A percentile compares a stretch with the other conserved stretches of the same genome.
These are phyloP conservation scores for Salix purpurea DNA, from an alignment of 345 rosid genomes.

Conservation along the genomic window DNA sequence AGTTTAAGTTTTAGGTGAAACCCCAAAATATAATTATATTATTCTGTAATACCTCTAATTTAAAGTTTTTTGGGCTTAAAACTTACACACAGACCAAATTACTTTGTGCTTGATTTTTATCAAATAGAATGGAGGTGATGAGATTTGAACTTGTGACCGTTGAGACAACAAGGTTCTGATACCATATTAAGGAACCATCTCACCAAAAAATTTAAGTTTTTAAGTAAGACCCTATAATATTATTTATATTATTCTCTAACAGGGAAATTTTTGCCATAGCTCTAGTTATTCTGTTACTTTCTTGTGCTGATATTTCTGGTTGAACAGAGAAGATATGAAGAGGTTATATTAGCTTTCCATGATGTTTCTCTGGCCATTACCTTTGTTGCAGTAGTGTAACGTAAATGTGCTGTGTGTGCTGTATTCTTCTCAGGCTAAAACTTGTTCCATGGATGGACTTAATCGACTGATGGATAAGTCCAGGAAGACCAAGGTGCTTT, in stretches of 20 bases:
- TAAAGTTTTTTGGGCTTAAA: no score
- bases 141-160: no score
- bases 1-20: no score
- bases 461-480: conserved; percentile 42
- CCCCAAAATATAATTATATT: no score
- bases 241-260: no score
- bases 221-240: no score
- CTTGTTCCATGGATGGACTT: conserved; percentile 74
- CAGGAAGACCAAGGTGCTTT: not conserved
- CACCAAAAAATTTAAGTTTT: no score
- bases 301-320: conserved; percentile 65
- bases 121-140: no score
- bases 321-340: conserved; percentile 63
- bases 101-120: no score
- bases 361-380: not conserved
- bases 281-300: conserved; percentile 65
- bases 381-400: not conserved
- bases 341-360: conserved; percentile 34
- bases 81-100: no score
- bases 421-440: conserved; percentile 58
- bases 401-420: not conserved
- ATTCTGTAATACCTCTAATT: no score
- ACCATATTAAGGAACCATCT: rapidly evolving
- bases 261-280: conserved; percentile 57
- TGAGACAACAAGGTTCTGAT: no score